phyloP scores from a whole-genome alignment of 371 early-diverging fungal genomes.

The Thermomucor indicae-seudaticae region DNA sequence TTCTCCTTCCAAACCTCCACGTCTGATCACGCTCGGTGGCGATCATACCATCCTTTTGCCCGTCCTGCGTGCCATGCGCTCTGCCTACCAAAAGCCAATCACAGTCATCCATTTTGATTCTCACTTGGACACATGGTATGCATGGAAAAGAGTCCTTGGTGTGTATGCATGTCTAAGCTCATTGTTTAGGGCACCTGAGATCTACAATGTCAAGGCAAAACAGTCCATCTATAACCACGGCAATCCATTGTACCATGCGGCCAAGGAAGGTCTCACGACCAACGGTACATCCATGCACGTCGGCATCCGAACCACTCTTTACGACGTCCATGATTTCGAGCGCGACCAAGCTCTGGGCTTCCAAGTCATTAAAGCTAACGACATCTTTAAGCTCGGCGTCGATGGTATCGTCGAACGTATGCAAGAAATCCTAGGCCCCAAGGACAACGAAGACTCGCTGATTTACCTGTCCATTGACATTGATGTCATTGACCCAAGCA shows the following conservation, averaged over 20 bases:
- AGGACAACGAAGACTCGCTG: constrained; percentile 21
- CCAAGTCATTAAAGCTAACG: constrained; percentile 43
- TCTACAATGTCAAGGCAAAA: constrained; percentile 32
- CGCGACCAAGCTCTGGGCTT: constrained; percentile 43
- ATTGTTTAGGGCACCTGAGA: constrained; percentile 24
- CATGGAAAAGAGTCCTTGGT: not conserved
- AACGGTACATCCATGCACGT: constrained; percentile 50
- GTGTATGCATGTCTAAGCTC: not conserved
- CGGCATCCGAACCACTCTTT: constrained; percentile 44
- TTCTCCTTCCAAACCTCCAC: constrained; percentile 18
- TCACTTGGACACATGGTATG: constrained; percentile 43
- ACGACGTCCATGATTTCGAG: constrained; percentile 28
- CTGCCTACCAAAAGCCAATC: constrained; percentile 33
- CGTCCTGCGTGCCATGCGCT: constrained; percentile 32
- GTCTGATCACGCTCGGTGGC: constrained; percentile 39
- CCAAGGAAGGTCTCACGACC: constrained; percentile 42
- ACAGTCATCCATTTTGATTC: constrained; percentile 51
- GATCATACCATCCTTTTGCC: constrained; percentile 46
- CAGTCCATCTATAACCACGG: constrained; percentile 36
- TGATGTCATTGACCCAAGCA: constrained; percentile 49
- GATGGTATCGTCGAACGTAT: constrained; percentile 43
- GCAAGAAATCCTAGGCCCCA: constrained; percentile 32
- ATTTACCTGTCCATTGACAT: constrained; percentile 51
- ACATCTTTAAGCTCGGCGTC: constrained; percentile 42
- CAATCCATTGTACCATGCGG: constrained; percentile 45